These are phyloP conservation scores for Salix dunnii DNA, from an alignment of 345 rosid genomes.

Conservation along the genomic window DNA sequence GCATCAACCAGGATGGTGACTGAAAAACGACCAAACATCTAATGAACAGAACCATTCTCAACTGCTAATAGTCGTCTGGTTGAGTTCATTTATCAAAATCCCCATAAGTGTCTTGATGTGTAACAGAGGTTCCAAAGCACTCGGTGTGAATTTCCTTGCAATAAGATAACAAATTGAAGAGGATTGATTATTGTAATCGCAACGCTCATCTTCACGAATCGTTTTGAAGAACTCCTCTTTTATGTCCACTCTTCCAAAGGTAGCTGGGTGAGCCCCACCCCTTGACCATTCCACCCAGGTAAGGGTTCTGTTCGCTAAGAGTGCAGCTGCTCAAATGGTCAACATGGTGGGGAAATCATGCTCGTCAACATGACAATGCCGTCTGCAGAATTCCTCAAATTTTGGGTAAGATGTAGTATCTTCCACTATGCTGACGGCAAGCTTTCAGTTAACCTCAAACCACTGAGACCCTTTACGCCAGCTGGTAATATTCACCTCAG, in stretches of 20 bases:
- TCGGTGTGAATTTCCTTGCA: constrained; percentile 82
- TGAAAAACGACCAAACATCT: not conserved
- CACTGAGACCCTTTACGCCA: constrained; percentile 98
- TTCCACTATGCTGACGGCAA: constrained; percentile 62
- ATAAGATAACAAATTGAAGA: constrained; percentile 56
- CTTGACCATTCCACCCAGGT: constrained; percentile 99
- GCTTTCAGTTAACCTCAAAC: constrained; percentile 80
- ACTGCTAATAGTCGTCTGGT: not conserved
- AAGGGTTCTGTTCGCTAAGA: constrained; percentile 73
- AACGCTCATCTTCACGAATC: constrained; percentile 36
- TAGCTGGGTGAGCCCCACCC: constrained; percentile 91
- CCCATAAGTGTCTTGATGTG: constrained; percentile 40
- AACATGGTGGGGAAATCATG: constrained; percentile 96
- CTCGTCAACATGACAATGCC: constrained; percentile 90
- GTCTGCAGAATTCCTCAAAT: constrained; percentile 69
- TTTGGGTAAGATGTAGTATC: constrained; percentile 61
- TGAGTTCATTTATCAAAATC: constrained; percentile 20
- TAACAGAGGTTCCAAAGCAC: constrained; percentile 65
- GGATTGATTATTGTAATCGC: constrained; percentile 55
- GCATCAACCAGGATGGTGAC: not conserved
- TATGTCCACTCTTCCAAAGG: constrained; percentile 70
- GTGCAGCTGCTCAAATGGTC: constrained; percentile 55
- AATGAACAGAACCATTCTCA: not conserved
- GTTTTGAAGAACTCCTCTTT: constrained; percentile 58
- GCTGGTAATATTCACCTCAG: constrained; percentile 62